Base-by-base conservation (phyloP, 1,139 yeast genomes). In the Blastobotrys elegans region DNA sequence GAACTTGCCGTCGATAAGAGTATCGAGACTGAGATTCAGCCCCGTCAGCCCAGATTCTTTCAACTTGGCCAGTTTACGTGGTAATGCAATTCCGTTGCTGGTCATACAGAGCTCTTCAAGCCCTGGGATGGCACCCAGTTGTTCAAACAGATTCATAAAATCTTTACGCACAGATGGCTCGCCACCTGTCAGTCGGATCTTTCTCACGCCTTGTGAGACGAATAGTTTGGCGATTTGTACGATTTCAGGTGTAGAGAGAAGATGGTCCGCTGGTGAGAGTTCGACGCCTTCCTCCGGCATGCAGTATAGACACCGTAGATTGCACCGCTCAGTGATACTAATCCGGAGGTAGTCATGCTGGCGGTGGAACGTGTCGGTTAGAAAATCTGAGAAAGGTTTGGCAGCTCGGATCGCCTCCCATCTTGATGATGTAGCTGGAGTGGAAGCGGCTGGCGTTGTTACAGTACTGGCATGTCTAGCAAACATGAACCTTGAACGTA, bases 201-300 rank as follows among this genome's bases (percentile, higher is more conserved):
- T 75, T 16, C 63, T 59, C 14, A 75, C 79, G 2, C 80, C 80
- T 46, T 72, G 70, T 1, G 54, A 33, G 2, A 71, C 77, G 58
- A 75, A 75, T 3, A 73, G 53, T 34, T 56, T 45, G 1, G 77
- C 75, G 10, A 75, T 51, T 27, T 62, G 53, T 2, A 72, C 54
- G 36, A 75, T 74, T 56, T 75, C 80, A 36, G 64, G 66, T 0
- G 71, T 65, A 2, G 72, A 63, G 38, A 75, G 57, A 13, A 74
- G 60, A 20, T 68, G 55, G 2, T 65, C 67, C 3, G 62, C 55
- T 5, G 77, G 76, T 17, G 75, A 68, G 17, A 75, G 58, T 18
- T 67, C 71, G 1, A 75, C 69, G 8, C 80, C 80, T 45, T 75
- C 76, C 47, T 73, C 77, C 0, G 80, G 80, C 80, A 75, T 75